A percentile compares a stretch with the other conserved stretches of the same genome.
These are phyloP conservation scores for Hibiscus tridactylites DNA, from an alignment of 345 rosid genomes.

Conservation along the genomic window DNA sequence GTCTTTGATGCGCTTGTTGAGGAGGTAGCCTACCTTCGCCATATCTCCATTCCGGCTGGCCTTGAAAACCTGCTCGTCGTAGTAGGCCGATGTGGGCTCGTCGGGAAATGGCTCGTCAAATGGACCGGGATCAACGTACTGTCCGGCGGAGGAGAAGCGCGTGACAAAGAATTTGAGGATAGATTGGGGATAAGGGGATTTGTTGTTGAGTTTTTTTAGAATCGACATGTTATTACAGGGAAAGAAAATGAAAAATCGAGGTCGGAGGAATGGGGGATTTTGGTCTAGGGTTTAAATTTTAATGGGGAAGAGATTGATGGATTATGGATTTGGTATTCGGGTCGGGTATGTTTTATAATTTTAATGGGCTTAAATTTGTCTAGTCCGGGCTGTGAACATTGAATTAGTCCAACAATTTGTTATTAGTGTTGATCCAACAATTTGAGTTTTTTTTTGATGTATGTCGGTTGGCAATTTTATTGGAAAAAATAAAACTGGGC, in stretches of 20 bases:
- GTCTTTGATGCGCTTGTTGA: constrained; percentile 47
- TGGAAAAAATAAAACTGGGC: no score
- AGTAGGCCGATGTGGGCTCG: constrained; percentile 44
- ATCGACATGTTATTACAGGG: not conserved
- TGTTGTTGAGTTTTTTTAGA: constrained; percentile 13
- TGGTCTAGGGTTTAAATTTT: no score
- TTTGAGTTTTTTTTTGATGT: no score
- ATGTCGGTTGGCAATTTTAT: no score
- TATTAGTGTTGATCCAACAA: no score
- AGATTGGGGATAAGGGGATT: constrained; percentile 7
- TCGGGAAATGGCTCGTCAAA: constrained; percentile 15
- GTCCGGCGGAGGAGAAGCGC: constrained; percentile 20
- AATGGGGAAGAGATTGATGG: not conserved
- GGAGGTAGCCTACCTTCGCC: constrained; percentile 40
- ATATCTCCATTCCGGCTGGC: constrained; percentile 48
- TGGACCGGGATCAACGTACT: constrained; percentile 5
- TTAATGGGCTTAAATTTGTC: no score
- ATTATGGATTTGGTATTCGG: not conserved
- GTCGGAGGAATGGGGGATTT: no score
- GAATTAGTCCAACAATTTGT: no score
- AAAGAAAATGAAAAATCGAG: no score
- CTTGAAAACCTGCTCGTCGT: constrained; percentile 41
- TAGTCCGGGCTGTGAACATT: no score
- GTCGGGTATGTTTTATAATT: not conserved
- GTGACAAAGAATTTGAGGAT: constrained; percentile 2